phyloP scores from a whole-genome alignment of 164 flowering plant genomes.

The Pachysandra terminalis region DNA sequence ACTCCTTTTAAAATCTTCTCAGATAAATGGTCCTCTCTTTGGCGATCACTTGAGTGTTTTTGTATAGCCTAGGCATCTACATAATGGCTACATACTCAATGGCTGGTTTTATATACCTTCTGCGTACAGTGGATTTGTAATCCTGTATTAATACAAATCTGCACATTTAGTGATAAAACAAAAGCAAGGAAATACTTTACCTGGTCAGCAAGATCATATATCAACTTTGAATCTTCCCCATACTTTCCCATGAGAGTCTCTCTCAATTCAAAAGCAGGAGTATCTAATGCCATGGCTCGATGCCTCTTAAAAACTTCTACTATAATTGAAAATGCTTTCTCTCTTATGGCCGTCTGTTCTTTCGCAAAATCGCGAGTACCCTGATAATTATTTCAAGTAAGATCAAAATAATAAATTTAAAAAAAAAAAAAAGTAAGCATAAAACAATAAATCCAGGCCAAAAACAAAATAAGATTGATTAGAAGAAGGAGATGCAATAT shows the following conservation, averaged over 20 bases:
- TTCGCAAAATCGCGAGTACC: constrained; percentile 97
- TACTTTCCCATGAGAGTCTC: constrained; percentile 98
- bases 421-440: background rate
- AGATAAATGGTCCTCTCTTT: too few species aligned
- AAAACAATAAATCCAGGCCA: background rate
- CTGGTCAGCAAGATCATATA: constrained; percentile 99
- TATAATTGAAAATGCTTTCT: constrained; percentile 73
- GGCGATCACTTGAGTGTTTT: too few species aligned
- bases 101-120: background rate
- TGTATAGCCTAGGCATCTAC: too few species aligned
- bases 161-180: background rate
- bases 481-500: background rate
- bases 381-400: constrained; percentile 24
- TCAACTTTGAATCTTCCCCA: constrained; percentile 95
- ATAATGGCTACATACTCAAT: too few species aligned
- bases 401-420: background rate
- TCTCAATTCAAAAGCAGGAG: constrained; percentile 90
- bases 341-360: constrained; percentile 89
- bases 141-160: too few species aligned
- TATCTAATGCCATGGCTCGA: constrained; percentile 84
- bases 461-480: background rate
- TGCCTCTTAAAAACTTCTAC: constrained; percentile 78
- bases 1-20: too few species aligned
- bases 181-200: constrained; percentile 26
- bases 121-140: too few species aligned